Evolutionary conservation across 2,329 filamentous ascomycete genomes (phyloP).

Genomic region (Pyrenophora tritici-repentis): DNA sequence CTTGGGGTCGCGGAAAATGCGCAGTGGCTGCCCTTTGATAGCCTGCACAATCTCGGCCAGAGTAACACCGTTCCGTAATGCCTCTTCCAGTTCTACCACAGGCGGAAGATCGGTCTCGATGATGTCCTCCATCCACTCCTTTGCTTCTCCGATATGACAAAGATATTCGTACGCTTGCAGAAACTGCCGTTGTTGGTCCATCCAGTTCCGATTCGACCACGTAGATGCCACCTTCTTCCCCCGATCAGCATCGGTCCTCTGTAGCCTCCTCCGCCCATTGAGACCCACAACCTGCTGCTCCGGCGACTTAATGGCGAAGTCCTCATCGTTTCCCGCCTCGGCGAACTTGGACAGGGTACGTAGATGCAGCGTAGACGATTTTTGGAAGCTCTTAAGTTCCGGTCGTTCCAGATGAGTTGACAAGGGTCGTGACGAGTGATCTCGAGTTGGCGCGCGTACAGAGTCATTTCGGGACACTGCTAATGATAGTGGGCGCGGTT

Average conservation of each 20-base stretch:
- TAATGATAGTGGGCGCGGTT: slow-evolving; percentile 51
- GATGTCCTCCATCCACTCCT: slow-evolving; percentile 97
- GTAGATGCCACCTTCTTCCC: slow-evolving; percentile 58
- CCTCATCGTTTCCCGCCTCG: slow-evolving; percentile 73
- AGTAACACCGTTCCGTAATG: slow-evolving; percentile 88
- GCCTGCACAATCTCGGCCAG: slow-evolving; percentile 92
- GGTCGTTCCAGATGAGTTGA: slow-evolving; percentile 45
- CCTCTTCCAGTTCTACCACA: slow-evolving; percentile 92
- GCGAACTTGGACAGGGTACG: slow-evolving; percentile 84
- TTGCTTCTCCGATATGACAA: slow-evolving; percentile 97
- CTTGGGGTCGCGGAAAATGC: slow-evolving; percentile 83
- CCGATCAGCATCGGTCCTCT: slow-evolving; percentile 65
- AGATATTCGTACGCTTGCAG: slow-evolving; percentile 97
- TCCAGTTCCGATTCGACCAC: slow-evolving; percentile 90
- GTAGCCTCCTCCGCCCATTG: slow-evolving; percentile 80
- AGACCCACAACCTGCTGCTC: slow-evolving; percentile 87
- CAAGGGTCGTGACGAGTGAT: slow-evolving; percentile 38
- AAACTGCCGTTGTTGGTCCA: slow-evolving; percentile 98
- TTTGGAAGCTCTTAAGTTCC: slow-evolving; percentile 80
- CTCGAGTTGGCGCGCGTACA: slow-evolving; percentile 43
- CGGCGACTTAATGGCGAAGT: slow-evolving; percentile 77
- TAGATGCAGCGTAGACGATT: slow-evolving; percentile 87
- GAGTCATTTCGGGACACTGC: slow-evolving; percentile 48
- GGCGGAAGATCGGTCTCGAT: slow-evolving; percentile 84
- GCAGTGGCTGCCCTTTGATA: slow-evolving; percentile 73